phyloP scores from a whole-genome alignment of 306 rosid species.

The Begonia peltatifolia region DNA sequence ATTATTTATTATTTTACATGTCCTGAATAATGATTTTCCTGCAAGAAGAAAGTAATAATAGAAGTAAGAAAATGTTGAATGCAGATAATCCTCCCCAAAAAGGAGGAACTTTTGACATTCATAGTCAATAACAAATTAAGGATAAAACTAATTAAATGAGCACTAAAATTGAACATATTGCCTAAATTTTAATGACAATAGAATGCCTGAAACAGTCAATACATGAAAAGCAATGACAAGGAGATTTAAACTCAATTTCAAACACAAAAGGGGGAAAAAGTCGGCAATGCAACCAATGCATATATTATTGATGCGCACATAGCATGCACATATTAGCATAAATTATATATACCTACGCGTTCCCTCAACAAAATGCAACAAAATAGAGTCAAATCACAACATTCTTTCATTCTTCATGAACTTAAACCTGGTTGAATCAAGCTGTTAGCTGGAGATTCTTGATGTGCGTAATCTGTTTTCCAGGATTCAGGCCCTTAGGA shows the following conservation, averaged over 20 bases:
- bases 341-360: conserved; percentile 7
- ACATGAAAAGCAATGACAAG: conserved; percentile 2
- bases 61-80: too few species aligned
- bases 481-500: conserved; percentile 97
- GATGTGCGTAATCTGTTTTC: conserved; percentile 76
- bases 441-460: conserved; percentile 41
- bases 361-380: conserved; percentile 17
- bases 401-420: conserved; percentile 15
- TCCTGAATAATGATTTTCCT: too few species aligned
- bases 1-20: too few species aligned
- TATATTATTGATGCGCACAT: background rate
- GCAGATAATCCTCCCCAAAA: too few species aligned
- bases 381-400: conserved; percentile 11
- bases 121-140: too few species aligned
- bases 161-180: too few species aligned
- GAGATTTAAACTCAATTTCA: conserved; percentile 14
- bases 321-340: conserved; percentile 16
- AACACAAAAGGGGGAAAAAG: conserved; percentile 18
- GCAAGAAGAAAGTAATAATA: too few species aligned
- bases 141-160: too few species aligned
- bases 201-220: too few species aligned
- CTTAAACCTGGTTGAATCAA: conserved; percentile 9
- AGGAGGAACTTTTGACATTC: too few species aligned
- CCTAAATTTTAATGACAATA: too few species aligned
- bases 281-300: background rate